phyloP scores from a whole-genome alignment of 345 rosid species.

The Carallia pectinifolia region DNA sequence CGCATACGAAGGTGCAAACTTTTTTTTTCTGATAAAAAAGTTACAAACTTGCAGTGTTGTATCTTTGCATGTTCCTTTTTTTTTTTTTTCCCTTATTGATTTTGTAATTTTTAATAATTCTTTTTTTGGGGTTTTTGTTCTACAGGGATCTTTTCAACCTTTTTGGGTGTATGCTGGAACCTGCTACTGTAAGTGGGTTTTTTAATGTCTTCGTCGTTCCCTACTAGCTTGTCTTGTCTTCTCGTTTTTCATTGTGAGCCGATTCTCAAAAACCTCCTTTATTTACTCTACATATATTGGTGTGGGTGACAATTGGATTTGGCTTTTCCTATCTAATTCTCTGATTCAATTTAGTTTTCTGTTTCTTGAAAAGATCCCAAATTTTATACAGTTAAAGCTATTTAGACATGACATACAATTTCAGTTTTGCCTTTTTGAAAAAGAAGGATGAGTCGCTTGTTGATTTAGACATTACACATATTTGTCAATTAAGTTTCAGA shows the following conservation, averaged over 20 bases:
- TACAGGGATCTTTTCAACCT: conserved; percentile 79
- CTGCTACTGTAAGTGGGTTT: conserved; percentile 63
- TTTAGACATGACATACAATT: too few species aligned
- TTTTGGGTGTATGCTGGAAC: conserved; percentile 75
- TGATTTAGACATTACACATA: too few species aligned
- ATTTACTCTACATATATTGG: not conserved
- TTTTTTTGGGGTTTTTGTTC: conserved; percentile 3
- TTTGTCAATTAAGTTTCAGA: too few species aligned
- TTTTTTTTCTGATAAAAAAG: not conserved
- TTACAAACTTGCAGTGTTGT: not conserved
- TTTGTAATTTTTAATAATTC: not conserved
- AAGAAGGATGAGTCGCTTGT: too few species aligned
- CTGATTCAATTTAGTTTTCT: too few species aligned
- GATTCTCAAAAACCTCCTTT: not conserved
- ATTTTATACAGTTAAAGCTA: too few species aligned
- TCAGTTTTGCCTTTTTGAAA: too few species aligned
- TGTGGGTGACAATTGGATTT: not conserved
- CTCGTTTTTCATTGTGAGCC: not conserved
- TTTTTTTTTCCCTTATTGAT: not conserved
- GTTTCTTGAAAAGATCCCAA: too few species aligned
- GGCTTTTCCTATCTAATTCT: not conserved
- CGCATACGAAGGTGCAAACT: not conserved
- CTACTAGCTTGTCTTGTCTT: not conserved
- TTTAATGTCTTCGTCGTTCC: not conserved
- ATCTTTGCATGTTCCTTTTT: not conserved